phyloP scores from a whole-genome alignment of 73 alveolate species.

The Stentor coeruleus region DNA sequence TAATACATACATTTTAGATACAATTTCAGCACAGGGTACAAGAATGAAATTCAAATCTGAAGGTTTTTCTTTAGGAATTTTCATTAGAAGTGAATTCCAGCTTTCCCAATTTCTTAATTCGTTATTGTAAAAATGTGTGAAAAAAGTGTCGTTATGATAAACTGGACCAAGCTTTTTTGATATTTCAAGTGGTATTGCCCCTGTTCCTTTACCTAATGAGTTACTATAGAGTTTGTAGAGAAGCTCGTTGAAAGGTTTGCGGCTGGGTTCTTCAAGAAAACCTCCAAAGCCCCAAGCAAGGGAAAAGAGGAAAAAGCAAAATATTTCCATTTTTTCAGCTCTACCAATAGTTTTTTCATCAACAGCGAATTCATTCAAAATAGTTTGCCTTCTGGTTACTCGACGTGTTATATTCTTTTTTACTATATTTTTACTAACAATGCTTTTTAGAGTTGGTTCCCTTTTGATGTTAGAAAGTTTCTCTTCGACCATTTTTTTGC shows the following conservation, averaged over 20 bases:
- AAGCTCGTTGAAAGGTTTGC: slow-evolving; percentile 75
- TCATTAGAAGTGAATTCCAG: slow-evolving; percentile 34
- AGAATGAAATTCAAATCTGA: slow-evolving; percentile 48
- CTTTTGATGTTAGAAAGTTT: background rate
- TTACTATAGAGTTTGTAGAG: slow-evolving; percentile 63
- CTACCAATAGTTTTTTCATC: background rate
- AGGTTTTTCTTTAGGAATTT: slow-evolving; percentile 58
- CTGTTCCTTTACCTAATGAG: slow-evolving; percentile 89
- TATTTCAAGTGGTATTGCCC: slow-evolving; percentile 80
- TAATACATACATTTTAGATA: slow-evolving; percentile 74
- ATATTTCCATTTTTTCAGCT: background rate
- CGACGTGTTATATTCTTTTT: background rate
- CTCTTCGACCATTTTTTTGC: slow-evolving; percentile 43
- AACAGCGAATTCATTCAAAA: background rate
- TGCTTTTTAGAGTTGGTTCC: background rate
- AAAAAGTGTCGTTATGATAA: slow-evolving; percentile 15
- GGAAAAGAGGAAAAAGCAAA: slow-evolving; percentile 51
- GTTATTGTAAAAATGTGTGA: background rate
- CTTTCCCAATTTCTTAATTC: slow-evolving; percentile 42
- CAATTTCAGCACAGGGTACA: slow-evolving; percentile 94
- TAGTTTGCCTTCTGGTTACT: background rate
- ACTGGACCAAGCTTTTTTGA: slow-evolving; percentile 16
- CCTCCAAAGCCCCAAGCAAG: slow-evolving; percentile 95
- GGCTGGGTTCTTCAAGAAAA: slow-evolving; percentile 80
- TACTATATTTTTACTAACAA: background rate